A percentile compares a stretch with the other conserved stretches of the same genome.
These are phyloP conservation scores for Zarea fungicola DNA, from an alignment of 2,329 filamentous ascomycete genomes.

Conservation along the genomic window DNA sequence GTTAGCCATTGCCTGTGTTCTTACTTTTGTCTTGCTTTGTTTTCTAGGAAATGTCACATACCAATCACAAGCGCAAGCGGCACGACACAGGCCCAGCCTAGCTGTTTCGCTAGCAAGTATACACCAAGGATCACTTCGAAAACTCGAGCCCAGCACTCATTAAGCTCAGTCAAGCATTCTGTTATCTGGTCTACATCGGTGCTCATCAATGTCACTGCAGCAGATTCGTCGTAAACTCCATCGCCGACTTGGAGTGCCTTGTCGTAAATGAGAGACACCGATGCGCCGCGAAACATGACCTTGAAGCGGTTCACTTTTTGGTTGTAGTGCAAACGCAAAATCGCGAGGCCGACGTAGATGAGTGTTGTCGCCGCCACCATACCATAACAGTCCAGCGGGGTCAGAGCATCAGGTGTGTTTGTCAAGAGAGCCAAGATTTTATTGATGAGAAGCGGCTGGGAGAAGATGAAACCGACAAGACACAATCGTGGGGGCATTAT, in stretches of 20 bases:
- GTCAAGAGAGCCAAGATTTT: conserved; percentile 2
- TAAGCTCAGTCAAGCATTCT: conserved; percentile 13
- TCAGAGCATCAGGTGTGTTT: not conserved
- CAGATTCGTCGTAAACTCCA: conserved; percentile 15
- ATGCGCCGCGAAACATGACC: conserved; percentile 20
- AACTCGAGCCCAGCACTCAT: conserved; percentile 19
- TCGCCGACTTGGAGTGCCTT: conserved; percentile 15
- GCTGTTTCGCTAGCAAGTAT: conserved; percentile 16
- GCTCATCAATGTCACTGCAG: conserved; percentile 15
- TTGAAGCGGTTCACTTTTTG: conserved; percentile 18
- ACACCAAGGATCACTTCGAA: conserved; percentile 18
- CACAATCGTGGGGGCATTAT: conserved; percentile 6
- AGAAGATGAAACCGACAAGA: conserved; percentile 11
- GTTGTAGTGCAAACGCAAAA: conserved; percentile 14
- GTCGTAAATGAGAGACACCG: conserved; percentile 17
- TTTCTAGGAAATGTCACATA: not conserved
- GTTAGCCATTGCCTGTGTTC: too few species aligned
- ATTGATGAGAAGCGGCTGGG: conserved; percentile 16
- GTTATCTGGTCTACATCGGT: conserved; percentile 15
- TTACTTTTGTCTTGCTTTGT: not conserved
- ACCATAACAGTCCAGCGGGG: conserved; percentile 11
- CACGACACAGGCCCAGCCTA: conserved; percentile 18
- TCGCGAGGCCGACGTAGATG: conserved; percentile 19
- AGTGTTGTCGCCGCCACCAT: conserved; percentile 18
- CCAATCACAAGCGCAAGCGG: conserved; percentile 17